Evolutionary conservation across 306 rosid genomes (phyloP), one percentile per base, ranked within the genome.

Genomic region (Neltuma alba): DNA sequence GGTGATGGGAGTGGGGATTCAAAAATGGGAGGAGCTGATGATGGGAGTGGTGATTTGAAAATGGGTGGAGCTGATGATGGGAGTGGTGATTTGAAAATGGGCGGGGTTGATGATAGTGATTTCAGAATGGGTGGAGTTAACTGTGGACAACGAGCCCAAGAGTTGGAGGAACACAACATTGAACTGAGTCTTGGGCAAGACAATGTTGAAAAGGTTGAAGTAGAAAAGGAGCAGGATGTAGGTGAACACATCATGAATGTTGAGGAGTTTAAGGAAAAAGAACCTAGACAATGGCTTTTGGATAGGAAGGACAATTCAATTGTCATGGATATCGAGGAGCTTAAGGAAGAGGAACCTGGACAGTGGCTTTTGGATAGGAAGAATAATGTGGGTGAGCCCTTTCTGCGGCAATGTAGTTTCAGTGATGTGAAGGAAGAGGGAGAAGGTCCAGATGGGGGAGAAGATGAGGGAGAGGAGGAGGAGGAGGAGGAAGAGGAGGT

Each of bases 171-270:
- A 82, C 78, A 54, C 57, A 81, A 47, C 40, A 79, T 87, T 84
- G 87, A 89, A 72, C 79, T 92, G 90, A 76, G 90, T 69, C 83
- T 92, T 47, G 90, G 88, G 70, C 88, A 84, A 57, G 92, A 92
- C 7, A 86, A 69, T 75, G 75, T 25, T 50, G 88, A 83, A 76
- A 81, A 76, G 75, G 88, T 69, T 63, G 76, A 79, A 2, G 72
- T 65, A 45, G 85, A 61, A 6, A 77, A 79, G 79, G 89, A 79
- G 83, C 80, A 50, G 23, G 90, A 30, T 70, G 86, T 62, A 79
- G 83, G 41, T 62, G 97, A 76, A 20, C 83, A 71, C 66, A 54
- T 68, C 40, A 85, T 90, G 94, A 90, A 88, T 81, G 80, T 85
- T 81, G 89, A 89, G 70, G 93, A 37, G 60, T 60, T 66, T 75